Evolutionary conservation across 2,329 filamentous ascomycete genomes (phyloP).

Genomic region (Teratosphaeria pseudoeucalypti): DNA sequence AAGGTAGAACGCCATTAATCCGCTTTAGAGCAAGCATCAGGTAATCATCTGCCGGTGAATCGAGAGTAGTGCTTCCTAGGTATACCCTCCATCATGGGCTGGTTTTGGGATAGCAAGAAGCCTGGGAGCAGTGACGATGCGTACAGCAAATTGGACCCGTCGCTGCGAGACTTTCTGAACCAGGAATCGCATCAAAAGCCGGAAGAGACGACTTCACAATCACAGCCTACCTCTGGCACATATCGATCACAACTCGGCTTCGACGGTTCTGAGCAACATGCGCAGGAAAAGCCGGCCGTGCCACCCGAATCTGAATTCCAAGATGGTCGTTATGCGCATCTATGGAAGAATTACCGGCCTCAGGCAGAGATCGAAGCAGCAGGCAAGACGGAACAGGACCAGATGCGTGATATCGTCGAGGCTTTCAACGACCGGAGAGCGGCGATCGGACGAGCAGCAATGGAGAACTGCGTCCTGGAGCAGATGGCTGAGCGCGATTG

Average conservation of each 20-base stretch:
- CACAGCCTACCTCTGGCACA: slow-evolving; percentile 17
- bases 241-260: slow-evolving; percentile 23
- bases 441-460: slow-evolving; percentile 65
- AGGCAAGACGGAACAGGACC: slow-evolving; percentile 66
- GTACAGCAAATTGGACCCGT: slow-evolving; percentile 66
- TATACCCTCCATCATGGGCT: slow-evolving; percentile 42
- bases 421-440: slow-evolving; percentile 74
- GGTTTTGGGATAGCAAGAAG: slow-evolving; percentile 46
- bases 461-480: slow-evolving; percentile 88
- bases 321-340: slow-evolving; percentile 67
- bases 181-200: slow-evolving; percentile 71
- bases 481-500: slow-evolving; percentile 76
- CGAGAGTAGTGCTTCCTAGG: slow-evolving; percentile 13
- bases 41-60: too few species aligned
- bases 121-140: slow-evolving; percentile 48
- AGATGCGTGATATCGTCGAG: slow-evolving; percentile 68
- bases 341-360: slow-evolving; percentile 87
- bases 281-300: slow-evolving; percentile 27
- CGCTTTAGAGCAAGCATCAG: too few species aligned
- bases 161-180: slow-evolving; percentile 73
- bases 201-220: slow-evolving; percentile 19
- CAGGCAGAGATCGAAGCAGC: slow-evolving; percentile 58
- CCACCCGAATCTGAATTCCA: slow-evolving; percentile 50
- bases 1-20: too few species aligned
- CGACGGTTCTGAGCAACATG: background rate